phyloP scores from a whole-genome alignment of 2,329 filamentous ascomycete species.

The Trichoderma cornu-damae region DNA sequence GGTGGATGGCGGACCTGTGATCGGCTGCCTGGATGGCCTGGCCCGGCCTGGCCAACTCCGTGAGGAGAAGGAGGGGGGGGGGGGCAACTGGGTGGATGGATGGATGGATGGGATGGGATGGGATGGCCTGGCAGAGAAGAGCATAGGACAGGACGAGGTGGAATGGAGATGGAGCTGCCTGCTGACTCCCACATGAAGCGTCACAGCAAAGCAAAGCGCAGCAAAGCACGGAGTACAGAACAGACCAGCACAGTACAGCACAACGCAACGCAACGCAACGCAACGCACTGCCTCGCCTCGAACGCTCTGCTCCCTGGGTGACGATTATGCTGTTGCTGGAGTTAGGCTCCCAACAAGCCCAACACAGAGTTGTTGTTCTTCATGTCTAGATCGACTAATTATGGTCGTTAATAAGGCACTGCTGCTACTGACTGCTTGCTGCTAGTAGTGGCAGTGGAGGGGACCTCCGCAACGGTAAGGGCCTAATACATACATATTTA shows the following conservation, averaged over 20 bases:
- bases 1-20: conserved; percentile 3
- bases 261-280: not conserved
- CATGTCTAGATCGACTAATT: too few species aligned
- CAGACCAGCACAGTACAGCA: not conserved
- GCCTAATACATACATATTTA: too few species aligned
- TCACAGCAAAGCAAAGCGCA: not conserved
- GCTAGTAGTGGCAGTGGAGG: too few species aligned
- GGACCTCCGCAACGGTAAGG: too few species aligned
- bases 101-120: not conserved
- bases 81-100: conserved; percentile 1
- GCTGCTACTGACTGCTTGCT: too few species aligned
- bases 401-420: not conserved
- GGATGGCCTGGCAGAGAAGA: not conserved
- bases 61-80: not conserved
- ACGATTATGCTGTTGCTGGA: not conserved
- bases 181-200: conserved; percentile 9
- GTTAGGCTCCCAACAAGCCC: not conserved
- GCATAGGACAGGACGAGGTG: not conserved
- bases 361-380: not conserved
- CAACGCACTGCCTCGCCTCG: not conserved
- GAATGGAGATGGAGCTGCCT: conserved; percentile 13
- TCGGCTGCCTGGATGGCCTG: conserved; percentile 12
- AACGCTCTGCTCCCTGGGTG: not conserved
- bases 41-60: conserved; percentile 5
- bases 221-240: not conserved